These are phyloP conservation scores for Gaultheria prostrata DNA, from an alignment of 148 eudicot genomes.

Conservation along the genomic window DNA sequence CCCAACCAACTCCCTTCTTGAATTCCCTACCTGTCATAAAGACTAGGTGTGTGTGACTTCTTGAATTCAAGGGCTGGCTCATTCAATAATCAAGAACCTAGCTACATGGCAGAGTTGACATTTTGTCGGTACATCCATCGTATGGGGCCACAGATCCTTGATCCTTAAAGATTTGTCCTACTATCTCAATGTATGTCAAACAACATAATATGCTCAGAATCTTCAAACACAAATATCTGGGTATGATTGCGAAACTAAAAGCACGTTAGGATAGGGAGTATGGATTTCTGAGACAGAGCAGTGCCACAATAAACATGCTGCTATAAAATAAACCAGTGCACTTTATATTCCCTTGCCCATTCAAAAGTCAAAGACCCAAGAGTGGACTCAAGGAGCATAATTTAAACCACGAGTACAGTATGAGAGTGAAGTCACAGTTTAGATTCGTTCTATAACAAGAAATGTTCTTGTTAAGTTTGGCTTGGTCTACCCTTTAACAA, in stretches of 20 bases:
- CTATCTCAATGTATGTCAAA: not conserved
- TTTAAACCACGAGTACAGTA: slow-evolving; percentile 17
- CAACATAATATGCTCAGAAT: not conserved
- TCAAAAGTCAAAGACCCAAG: slow-evolving; percentile 5
- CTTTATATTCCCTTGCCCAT: not conserved
- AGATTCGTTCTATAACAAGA: slow-evolving; percentile 10
- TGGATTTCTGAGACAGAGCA: not conserved
- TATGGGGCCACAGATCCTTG: not conserved
- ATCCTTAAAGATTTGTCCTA: not conserved
- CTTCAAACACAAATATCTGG: not conserved
- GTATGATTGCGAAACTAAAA: not conserved
- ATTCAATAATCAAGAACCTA: not conserved
- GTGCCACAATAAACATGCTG: not conserved
- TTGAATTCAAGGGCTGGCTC: not conserved
- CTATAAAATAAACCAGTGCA: not conserved
- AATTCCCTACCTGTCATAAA: not conserved
- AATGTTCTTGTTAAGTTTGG: slow-evolving; percentile 16
- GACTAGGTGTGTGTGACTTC: not conserved
- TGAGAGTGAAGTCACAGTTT: slow-evolving; percentile 12
- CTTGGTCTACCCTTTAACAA: slow-evolving; percentile 21
- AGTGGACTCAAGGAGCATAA: not conserved
- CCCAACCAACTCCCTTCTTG: not conserved
- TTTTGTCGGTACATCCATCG: not conserved
- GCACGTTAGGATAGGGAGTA: not conserved
- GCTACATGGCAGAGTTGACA: slow-evolving; percentile 2